Evolutionary conservation across 2,329 filamentous ascomycete genomes (phyloP), one percentile per base, ranked within the genome.

Genomic region (Alternaria ventricosa): DNA sequence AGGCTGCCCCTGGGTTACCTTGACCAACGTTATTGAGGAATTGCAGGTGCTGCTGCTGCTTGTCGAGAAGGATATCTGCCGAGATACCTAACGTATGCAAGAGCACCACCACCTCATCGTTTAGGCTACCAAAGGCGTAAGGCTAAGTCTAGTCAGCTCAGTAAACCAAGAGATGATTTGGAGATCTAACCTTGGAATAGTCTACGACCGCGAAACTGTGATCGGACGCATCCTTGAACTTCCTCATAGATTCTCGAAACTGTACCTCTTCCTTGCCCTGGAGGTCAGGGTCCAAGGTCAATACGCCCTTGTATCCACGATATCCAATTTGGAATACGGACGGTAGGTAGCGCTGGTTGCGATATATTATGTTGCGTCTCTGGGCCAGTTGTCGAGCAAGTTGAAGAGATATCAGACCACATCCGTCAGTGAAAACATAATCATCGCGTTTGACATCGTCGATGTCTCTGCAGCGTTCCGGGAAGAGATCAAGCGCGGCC

Each of bases 241-340:
- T 83, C 61, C 78, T 78, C 80, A 83, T 83, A 3, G 82, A 83
- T 43, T 75, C 69, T 47, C 78, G 70, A 56, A 80, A 78, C 60
- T 77, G 65, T 20, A 72, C 70, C 51, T 68, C 63, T 15, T 70
- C 65, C 49, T 67, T 62, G 12, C 69, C 64, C 49, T 70, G 71
- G 43, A 83, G 65, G 36, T 70, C 74, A 6, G 75, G 77, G 55
- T 83, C 80, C 13, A 81, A 47, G 11, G 76, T 82, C 30, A 83
- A 73, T 6, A 82, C 80, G 2, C 81, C 81, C 58, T 83, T 83
- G 63, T 83, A 83, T 3, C 82, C 82, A 3, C 78, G 75, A 66
- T 83, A 83, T 28, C 80, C 71, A 25, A 83, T 82, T 61, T 83
- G 80, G 57, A 79, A 80, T 5, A 82, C 81, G 0, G 79, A 81